Evolutionary conservation across 1,284 basidiomycete genomes (phyloP), one percentile per base, ranked within the genome.

Genomic region (Calocybe gambosa): DNA sequence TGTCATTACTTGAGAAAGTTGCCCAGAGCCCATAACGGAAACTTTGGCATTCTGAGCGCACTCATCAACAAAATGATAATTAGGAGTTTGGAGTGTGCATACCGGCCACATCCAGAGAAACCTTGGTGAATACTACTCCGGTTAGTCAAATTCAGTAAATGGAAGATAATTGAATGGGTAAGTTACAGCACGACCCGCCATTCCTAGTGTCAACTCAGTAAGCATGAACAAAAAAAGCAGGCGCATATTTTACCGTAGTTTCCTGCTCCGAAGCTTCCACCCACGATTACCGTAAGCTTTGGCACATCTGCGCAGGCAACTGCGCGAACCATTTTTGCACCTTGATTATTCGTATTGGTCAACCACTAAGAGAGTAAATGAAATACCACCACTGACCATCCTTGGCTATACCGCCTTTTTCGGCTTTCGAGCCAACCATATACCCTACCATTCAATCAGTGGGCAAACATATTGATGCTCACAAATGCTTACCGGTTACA

Each of bases 71-170:
- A 46, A 55, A 49, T 43, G 28, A 10, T 9, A 23, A 7, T 4
- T 89, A 92, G 59, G 96, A 97, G 67, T 95, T 96, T 23, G 42
- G 44, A 39, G 38, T 47, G n/a, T 23, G 70, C 84, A 57, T 64
- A 89, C 86, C 49, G 93, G 93, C 93, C 94, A 97, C 90, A 93
- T 94, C 89, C 90, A 97, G 45, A 97, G 67, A 76, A 97, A 96
- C 50, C 93, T 77, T 2, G 93, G 93, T 8, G 89, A 91, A 66
- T 95, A 95, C 80, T 93, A 55, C 19, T 40, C 40, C 44, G 28
- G 18, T 12, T 51, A 47, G 54, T 18, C 9, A 41, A 23, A 26
- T 28, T 28, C 45, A 37, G 4, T 4, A 44, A 40, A 20, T 19
- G 47, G 39, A 42, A 43, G 45, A 43, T 38, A 42, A 47, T 39